A percentile compares a stretch with the other conserved stretches of the same genome.
Evolutionary conservation across 2,329 filamentous ascomycete genomes (phyloP).

Genomic region (Fusarium musae): DNA sequence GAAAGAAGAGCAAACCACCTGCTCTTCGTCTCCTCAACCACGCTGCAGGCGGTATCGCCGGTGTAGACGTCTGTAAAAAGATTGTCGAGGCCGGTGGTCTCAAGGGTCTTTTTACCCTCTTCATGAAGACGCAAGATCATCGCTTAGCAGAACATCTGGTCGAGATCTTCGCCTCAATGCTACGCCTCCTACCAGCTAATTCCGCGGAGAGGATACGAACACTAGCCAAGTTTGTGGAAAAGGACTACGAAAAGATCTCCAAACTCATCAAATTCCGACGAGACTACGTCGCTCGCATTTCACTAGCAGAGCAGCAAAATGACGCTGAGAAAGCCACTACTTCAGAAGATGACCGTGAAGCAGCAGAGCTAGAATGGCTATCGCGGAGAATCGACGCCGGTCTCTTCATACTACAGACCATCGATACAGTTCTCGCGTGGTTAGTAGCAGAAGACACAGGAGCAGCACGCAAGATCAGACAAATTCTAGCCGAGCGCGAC

Average conservation of each 20-base stretch:
- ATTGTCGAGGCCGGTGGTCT: slow-evolving; percentile 86
- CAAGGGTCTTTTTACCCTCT: slow-evolving; percentile 85
- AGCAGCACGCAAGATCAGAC: slow-evolving; percentile 71
- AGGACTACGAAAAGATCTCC: slow-evolving; percentile 85
- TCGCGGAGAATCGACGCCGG: slow-evolving; percentile 83
- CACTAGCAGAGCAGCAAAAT: slow-evolving; percentile 64
- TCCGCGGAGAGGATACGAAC: slow-evolving; percentile 83
- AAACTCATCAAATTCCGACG: slow-evolving; percentile 77
- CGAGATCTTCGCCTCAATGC: slow-evolving; percentile 83
- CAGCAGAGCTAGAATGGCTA: slow-evolving; percentile 77
- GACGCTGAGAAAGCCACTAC: slow-evolving; percentile 25
- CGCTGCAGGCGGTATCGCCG: slow-evolving; percentile 65
- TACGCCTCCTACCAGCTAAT: slow-evolving; percentile 81
- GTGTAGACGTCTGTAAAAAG: slow-evolving; percentile 74
- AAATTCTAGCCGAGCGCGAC: slow-evolving; percentile 73
- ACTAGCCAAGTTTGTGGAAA: slow-evolving; percentile 95
- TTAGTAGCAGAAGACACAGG: slow-evolving; percentile 88
- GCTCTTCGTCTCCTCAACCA: slow-evolving; percentile 88
- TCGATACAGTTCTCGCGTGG: slow-evolving; percentile 91
- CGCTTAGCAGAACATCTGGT: slow-evolving; percentile 82
- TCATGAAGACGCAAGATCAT: slow-evolving; percentile 83
- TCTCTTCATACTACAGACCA: slow-evolving; percentile 81
- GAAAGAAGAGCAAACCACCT: slow-evolving; percentile 81
- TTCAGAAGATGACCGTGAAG: slow-evolving; percentile 50
- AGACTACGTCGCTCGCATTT: slow-evolving; percentile 74